These are phyloP conservation scores for Tremella fuciformis DNA, from an alignment of 768 basidiomycete species.

Conservation along the genomic window DNA sequence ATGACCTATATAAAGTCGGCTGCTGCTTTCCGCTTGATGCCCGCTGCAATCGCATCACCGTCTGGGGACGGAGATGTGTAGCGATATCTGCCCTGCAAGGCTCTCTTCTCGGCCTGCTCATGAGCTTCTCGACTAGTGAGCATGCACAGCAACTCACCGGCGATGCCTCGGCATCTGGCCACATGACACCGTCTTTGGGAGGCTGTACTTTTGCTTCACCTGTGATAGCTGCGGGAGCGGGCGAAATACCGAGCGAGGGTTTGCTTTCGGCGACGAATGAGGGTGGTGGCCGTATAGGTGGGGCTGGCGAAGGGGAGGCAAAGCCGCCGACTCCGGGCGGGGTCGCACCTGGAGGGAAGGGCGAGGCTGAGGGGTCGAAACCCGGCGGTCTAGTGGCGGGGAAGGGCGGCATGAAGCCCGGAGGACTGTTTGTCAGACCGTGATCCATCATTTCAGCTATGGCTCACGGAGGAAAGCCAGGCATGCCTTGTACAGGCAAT, in stretches of 20 bases:
- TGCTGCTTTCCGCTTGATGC: constrained; percentile 49
- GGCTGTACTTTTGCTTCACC: constrained; percentile 31
- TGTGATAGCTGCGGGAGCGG: neutral
- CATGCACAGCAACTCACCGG: constrained; percentile 35
- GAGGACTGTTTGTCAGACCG: constrained; percentile 22
- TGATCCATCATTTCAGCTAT: neutral
- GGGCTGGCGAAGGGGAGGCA: constrained; percentile 6
- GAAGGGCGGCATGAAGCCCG: constrained; percentile 47
- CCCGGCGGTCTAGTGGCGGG: constrained; percentile 30
- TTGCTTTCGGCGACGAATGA: neutral
- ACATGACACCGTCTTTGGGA: constrained; percentile 51
- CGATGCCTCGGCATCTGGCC: constrained; percentile 46
- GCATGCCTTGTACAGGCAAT: constrained; percentile 19
- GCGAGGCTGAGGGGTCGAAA: constrained; percentile 21
- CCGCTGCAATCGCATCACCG: constrained; percentile 11
- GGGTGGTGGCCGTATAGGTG: constrained; percentile 6
- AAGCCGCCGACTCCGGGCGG: constrained; percentile 24
- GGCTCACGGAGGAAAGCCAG: constrained; percentile 50
- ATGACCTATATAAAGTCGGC: constrained; percentile 63
- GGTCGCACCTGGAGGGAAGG: constrained; percentile 37
- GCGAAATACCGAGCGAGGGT: neutral
- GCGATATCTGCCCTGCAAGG: constrained; percentile 45
- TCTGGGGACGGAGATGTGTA: constrained; percentile 42
- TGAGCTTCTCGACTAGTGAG: neutral
- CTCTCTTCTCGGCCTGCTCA: constrained; percentile 46